Evolutionary conservation across 257 asterid genomes (phyloP), one percentile per base, ranked within the genome.

Genomic region (Solanum pinnatisectum): DNA sequence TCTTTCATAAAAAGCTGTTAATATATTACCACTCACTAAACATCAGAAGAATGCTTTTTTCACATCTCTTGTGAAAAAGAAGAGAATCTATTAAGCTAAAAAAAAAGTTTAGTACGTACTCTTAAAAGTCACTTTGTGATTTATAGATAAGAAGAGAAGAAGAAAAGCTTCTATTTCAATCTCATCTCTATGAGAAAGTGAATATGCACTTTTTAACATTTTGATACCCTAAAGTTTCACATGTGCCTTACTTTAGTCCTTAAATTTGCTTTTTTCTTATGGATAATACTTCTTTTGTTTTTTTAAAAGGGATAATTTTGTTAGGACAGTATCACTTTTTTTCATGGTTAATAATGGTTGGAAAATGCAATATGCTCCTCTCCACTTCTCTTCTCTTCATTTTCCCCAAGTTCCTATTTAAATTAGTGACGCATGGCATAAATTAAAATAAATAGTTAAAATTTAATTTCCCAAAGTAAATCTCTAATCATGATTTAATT

Each of bases 1-100:
- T n/a, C 84, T 40, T 42, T 78, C 65, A 25, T 42, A 52, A 79
- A 72, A 79, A 79, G 84, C 39, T 42, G 84, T 42, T 74, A 74
- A 36, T 22, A 1, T 33, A 72, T 72, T 3, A 76, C 84, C 65
- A 79, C 65, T 42, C 65, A 27, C 84, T 79, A 79, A 44, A 79
- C 65, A 79, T 30, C 65, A 79, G 84, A 79, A 79, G 65, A 79
- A 79, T 44, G 84, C 65, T 79, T 79, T 79, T 44, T 42, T 15
- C 42, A 37, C 42, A 37, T 40, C 60, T 23, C 25, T 37, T 27
- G 10, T 37, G 39, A 25, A 15, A 79, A 78, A 27, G 25, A 79
- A 79, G 84, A 79, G 84, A 79, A 79, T 79, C 84, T 79, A 79
- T 15, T 79, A 79, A n/a, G 39, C 84, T 79, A 79, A 79, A 68